These are phyloP conservation scores for Solanum hybrid DNA, from an alignment of 305 asterid genomes.

Conservation along the genomic window DNA sequence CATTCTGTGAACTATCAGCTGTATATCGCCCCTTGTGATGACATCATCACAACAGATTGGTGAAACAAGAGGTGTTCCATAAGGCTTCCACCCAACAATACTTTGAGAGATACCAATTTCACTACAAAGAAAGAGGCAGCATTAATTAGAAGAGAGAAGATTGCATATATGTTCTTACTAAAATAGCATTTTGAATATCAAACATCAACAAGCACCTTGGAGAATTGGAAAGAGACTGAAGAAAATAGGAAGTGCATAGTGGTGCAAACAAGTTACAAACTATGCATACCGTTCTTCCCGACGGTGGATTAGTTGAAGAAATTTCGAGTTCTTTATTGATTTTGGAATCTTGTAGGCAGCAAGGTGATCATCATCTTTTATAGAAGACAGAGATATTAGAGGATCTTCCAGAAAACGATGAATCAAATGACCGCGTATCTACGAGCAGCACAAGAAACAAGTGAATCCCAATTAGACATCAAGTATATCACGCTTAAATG, in stretches of 20 bases:
- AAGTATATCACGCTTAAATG: slow-evolving; percentile 3
- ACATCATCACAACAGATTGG: slow-evolving; percentile 81
- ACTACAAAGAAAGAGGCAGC: slow-evolving; percentile 29
- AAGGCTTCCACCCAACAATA: slow-evolving; percentile 81
- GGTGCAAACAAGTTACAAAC: background rate
- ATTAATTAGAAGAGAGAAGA: slow-evolving; percentile 11
- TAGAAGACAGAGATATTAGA: slow-evolving; percentile 63
- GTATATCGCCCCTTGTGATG: slow-evolving; percentile 77
- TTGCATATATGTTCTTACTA: background rate
- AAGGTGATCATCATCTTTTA: slow-evolving; percentile 92
- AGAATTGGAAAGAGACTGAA: background rate
- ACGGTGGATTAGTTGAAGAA: slow-evolving; percentile 93
- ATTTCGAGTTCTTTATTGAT: slow-evolving; percentile 58
- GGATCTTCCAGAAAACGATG: slow-evolving; percentile 93
- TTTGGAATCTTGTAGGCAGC: slow-evolving; percentile 93
- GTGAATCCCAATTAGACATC: slow-evolving; percentile 10
- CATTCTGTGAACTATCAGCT: slow-evolving; percentile 73
- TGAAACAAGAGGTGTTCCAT: slow-evolving; percentile 96
- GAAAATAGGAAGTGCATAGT: background rate
- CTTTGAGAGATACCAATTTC: slow-evolving; percentile 68
- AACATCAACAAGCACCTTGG: background rate
- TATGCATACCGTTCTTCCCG: slow-evolving; percentile 82
- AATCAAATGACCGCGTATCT: slow-evolving; percentile 93
- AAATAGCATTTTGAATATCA: background rate
- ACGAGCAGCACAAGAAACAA: slow-evolving; percentile 18